phyloP scores from a whole-genome alignment of 2,329 filamentous ascomycete genomes.

The Colletotrichum sp. region DNA sequence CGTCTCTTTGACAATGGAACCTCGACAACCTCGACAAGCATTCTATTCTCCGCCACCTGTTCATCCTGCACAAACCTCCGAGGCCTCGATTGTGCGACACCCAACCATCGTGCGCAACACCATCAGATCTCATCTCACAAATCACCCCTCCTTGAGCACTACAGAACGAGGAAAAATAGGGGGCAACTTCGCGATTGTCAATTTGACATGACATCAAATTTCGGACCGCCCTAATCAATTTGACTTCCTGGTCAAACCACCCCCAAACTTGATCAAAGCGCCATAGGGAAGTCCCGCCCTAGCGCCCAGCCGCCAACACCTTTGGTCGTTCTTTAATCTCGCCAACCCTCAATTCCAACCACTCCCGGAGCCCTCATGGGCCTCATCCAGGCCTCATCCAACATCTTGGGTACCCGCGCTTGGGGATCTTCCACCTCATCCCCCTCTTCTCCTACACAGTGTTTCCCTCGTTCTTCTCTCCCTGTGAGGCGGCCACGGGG shows the following conservation, averaged over 20 bases:
- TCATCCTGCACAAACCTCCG: neutral
- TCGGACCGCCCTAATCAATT: constrained; percentile 19
- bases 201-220: constrained; percentile 21
- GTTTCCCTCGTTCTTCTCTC: neutral
- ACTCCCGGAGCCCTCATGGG: constrained; percentile 1
- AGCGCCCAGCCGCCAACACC: constrained; percentile 8
- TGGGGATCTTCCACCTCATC: neutral
- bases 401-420: constrained; percentile 2
- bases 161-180: neutral
- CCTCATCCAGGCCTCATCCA: neutral
- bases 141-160: neutral
- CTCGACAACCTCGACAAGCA: neutral
- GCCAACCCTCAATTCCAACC: neutral
- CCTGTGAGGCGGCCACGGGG: neutral
- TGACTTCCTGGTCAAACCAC: constrained; percentile 20
- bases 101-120: neutral
- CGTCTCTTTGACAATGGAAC: neutral
- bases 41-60: neutral
- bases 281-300: constrained; percentile 12
- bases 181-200: constrained; percentile 6
- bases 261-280: constrained; percentile 17
- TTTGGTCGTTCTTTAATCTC: neutral
- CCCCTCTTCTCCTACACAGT: neutral
- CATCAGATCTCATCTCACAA: constrained; percentile 4
- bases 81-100: neutral